Conservation (phyloP, 768 basidiomycete genomes). For the Lyophyllum atratum region DNA sequence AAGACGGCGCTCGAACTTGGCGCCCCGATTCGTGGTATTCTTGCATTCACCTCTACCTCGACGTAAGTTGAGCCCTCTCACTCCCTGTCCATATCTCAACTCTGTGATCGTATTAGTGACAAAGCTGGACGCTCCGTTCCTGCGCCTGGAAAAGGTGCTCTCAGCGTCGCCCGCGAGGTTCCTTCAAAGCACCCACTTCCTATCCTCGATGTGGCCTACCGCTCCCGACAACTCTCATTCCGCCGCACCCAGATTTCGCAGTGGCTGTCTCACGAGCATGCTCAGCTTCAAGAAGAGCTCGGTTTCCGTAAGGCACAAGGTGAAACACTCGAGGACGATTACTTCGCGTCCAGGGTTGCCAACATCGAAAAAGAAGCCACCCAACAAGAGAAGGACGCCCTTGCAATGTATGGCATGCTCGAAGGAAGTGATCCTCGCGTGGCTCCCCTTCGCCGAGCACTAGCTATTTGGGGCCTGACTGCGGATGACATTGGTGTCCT, state of each 20-base stretch:
- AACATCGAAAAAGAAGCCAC: constrained; percentile 89
- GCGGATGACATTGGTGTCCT: constrained; percentile 92
- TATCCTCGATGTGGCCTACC: constrained; percentile 84
- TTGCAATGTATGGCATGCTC: constrained; percentile 95
- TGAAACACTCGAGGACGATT: constrained; percentile 59
- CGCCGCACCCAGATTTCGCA: constrained; percentile 92
- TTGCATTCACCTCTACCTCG: constrained; percentile 95
- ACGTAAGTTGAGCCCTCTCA: constrained; percentile 55
- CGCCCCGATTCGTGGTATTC: constrained; percentile 88
- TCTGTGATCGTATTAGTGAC: constrained; percentile 60
- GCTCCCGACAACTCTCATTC: constrained; percentile 93
- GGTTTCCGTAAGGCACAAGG: constrained; percentile 57
- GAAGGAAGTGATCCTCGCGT: constrained; percentile 84
- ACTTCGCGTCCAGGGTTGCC: constrained; percentile 73
- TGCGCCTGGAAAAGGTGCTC: constrained; percentile 92
- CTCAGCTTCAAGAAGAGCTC: constrained; percentile 80
- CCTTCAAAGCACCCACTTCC: constrained; percentile 77
- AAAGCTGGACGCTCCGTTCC: constrained; percentile 98
- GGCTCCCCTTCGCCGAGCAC: constrained; percentile 89
- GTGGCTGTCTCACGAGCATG: constrained; percentile 90
- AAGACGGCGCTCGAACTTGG: constrained; percentile 95
- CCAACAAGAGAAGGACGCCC: constrained; percentile 89
- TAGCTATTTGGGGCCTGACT: constrained; percentile 95
- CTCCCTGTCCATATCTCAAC: background rate
- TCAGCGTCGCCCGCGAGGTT: constrained; percentile 86